Evolutionary conservation across 116 monocot genomes (phyloP).

Genomic region (Papilionanthe hybrid): DNA sequence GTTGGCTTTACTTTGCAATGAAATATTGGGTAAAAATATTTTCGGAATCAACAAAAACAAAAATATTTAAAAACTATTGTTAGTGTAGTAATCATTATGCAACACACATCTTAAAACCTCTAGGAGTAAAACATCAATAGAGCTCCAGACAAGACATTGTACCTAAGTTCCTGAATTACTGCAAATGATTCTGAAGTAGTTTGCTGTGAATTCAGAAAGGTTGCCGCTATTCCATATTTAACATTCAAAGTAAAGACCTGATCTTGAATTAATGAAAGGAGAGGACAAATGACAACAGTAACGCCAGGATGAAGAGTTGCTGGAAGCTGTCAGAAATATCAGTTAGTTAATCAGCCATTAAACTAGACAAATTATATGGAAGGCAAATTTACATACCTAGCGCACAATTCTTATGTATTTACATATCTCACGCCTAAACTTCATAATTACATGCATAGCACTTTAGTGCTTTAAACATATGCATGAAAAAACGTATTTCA

Average conservation of each 20-base stretch:
- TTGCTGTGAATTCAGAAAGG: slow-evolving; percentile 94
- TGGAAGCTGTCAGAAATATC: slow-evolving; percentile 55
- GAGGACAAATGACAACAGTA: slow-evolving; percentile 78
- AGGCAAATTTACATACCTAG: not conserved
- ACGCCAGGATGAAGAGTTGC: slow-evolving; percentile 86
- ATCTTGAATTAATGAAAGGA: slow-evolving; percentile 94
- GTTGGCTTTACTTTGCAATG: not conserved
- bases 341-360: not conserved
- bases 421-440: too few relatives aligned
- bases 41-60: not conserved
- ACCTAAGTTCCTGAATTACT: slow-evolving; percentile 78
- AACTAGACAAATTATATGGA: not conserved
- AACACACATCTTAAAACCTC: not conserved
- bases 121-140: not conserved
- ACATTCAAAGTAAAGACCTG: slow-evolving; percentile 69
- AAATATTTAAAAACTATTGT: not conserved
- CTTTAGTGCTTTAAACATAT: too few relatives aligned
- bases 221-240: slow-evolving; percentile 83
- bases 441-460: too few relatives aligned
- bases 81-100: not conserved
- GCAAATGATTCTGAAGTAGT: slow-evolving; percentile 76
- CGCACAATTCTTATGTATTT: too few relatives aligned
- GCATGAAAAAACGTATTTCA: too few relatives aligned
- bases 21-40: not conserved
- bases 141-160: not conserved